Conservation (phyloP, 2,329 filamentous ascomycete genomes). For the Camillea tinctor region DNA sequence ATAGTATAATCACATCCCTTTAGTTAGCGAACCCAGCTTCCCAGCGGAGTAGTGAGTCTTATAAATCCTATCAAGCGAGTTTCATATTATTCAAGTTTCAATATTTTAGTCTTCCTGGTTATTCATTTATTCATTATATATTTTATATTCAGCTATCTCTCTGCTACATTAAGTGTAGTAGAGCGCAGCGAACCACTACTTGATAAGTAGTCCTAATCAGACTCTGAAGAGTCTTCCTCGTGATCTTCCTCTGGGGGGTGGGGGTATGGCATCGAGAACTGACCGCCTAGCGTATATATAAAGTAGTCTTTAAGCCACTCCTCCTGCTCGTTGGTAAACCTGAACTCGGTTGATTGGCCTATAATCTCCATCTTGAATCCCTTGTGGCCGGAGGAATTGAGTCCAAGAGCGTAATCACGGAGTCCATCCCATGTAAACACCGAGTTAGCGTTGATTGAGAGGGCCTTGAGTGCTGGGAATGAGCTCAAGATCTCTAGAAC, state of each 20-base stretch:
- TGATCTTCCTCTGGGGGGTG: conserved; percentile 36
- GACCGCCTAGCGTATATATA: conserved; percentile 28
- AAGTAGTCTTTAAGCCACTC: conserved; percentile 26
- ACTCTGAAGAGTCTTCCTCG: conserved; percentile 36
- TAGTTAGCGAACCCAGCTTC: no score
- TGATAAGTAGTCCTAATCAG: conserved; percentile 7
- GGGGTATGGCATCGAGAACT: conserved; percentile 34
- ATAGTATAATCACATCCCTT: no score
- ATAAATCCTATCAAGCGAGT: no score
- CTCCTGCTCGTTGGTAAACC: conserved; percentile 29
- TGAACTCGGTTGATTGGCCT: conserved; percentile 31
- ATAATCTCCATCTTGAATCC: conserved; percentile 36
- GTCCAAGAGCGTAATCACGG: conserved; percentile 37
- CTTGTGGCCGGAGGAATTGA: conserved; percentile 30
- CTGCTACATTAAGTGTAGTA: not conserved
- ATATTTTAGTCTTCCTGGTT: no score
- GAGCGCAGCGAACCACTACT: not conserved
- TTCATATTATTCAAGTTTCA: no score
- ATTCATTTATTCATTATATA: no score
- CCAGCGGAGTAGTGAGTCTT: no score
- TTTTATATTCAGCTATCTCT: no score
- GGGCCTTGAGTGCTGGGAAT: conserved; percentile 47
- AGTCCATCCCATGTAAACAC: conserved; percentile 53
- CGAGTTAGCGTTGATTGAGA: conserved; percentile 56
- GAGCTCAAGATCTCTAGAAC: conserved; percentile 37